Base-by-base conservation (phyloP, 148 eudicot genomes). In the Amaranthus palmeri region DNA sequence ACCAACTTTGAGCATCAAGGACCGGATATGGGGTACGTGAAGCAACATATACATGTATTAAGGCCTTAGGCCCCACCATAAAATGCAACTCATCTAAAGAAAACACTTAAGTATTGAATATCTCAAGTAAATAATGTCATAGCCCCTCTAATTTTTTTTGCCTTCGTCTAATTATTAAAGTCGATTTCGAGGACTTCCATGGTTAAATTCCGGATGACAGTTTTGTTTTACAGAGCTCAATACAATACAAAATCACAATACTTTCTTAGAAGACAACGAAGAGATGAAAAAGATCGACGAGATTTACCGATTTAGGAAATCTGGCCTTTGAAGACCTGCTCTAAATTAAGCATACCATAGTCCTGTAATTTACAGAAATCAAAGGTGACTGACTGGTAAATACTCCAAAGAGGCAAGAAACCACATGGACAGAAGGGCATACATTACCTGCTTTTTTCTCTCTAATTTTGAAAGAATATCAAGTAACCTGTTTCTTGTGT, bases 251-350 rank as follows among this genome's bases (percentile, higher is more conserved):
- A 25, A 25, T 25, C 36, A 25, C 36, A 25, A 25, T 25, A 25
- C 36, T 25, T 25, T 58, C 4, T 49, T 54, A 4, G 36, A 72
- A 52, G 58, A 40, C 46, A 11, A 41, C 51, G 54, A 46, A 62
- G 36, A 8, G 15, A 56, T 68, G 49, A 65, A 62, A 52, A 69
- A 81, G 54, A 62, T 13, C 17, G 2, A 54, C 41, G 63, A 10
- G 54, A 52, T 66, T 61, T 79, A 89, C 98, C 87, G 83, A 76
- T 93, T 93, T 46, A 85, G 73, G 77, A 86, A 93, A 46, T 89
- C 92, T 65, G 67, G 64, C 85, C 79, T 91, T 61, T 56, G 72
- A 15, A 83, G 75, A 82, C 81, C 64, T 86, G 83, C 73, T 88
- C 84, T 73, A 93, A 72, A 69, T 87, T 85, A 63, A 61, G 55